Percentiles rank a stretch among this genome's conserved stretches.
Conservation (phyloP, 2,329 filamentous ascomycete species). For the Aspergillus proliferans region DNA sequence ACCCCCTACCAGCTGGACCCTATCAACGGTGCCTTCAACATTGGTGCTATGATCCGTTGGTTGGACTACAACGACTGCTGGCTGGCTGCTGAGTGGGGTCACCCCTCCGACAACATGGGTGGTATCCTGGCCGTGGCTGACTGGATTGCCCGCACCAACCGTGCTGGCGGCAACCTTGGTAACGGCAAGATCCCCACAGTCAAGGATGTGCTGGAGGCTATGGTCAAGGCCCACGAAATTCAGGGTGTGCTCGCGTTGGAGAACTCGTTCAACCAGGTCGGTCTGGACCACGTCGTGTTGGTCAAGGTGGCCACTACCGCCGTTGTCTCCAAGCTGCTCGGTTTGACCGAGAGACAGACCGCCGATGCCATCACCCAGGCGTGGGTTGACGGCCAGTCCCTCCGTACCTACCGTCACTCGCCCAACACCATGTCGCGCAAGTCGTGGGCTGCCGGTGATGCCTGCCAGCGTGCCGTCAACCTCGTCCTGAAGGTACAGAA, state of each 20-base stretch:
- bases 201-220: slow-evolving; percentile 85
- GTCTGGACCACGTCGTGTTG: slow-evolving; percentile 92
- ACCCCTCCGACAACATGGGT: slow-evolving; percentile 95
- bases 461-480: slow-evolving; percentile 92
- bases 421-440: slow-evolving; percentile 99
- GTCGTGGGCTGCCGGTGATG: slow-evolving; percentile 97
- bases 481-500: slow-evolving; percentile 83
- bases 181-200: slow-evolving; percentile 77
- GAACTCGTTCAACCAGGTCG: slow-evolving; percentile 99
- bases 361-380: slow-evolving; percentile 94
- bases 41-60: slow-evolving; percentile 98
- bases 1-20: slow-evolving; percentile 93
- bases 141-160: slow-evolving; percentile 93
- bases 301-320: slow-evolving; percentile 96
- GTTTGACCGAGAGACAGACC: slow-evolving; percentile 81
- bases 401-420: slow-evolving; percentile 94
- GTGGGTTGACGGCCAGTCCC: slow-evolving; percentile 91
- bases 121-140: slow-evolving; percentile 95
- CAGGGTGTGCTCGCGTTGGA: slow-evolving; percentile 94
- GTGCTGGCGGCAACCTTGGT: slow-evolving; percentile 68
- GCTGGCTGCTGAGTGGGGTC: slow-evolving; percentile 97
- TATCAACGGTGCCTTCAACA: slow-evolving; percentile 95
- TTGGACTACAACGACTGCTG: slow-evolving; percentile 99
- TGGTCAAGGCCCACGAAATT: slow-evolving; percentile 99
- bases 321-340: slow-evolving; percentile 92